Evolutionary conservation across 345 rosid genomes (phyloP), one percentile per base, ranked within the genome.

Genomic region (Excoecaria agallocha): DNA sequence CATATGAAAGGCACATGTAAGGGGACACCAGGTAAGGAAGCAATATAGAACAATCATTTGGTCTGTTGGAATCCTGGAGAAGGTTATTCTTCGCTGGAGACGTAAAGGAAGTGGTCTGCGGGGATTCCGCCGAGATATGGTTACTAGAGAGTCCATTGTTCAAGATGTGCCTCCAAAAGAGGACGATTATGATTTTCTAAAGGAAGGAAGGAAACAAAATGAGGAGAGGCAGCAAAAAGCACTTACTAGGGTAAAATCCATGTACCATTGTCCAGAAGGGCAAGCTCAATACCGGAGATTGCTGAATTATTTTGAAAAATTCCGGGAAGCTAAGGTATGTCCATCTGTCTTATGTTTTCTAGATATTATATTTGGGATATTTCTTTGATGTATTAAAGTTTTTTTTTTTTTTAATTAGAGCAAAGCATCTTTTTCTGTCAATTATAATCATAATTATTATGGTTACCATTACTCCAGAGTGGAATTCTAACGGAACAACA

Each of bases 1-100:
- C 11, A 74, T 82, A 49, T 76, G 73, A 74, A 55, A 91, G 97
- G 97, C 98, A 64, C 97, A 89, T 80, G 89, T 92, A 66, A 89
- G 96, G 79, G 98, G 98, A 37, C 96, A 90, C 80, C 98, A 92
- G 78, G 96, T 86, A 35, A 88, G 97, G 83, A 92, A 92, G 77
- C 89, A 88, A 67, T 89, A 88, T 73, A 82, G 80, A 76, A 75
- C 94, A 72, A 78, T 94, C 68, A 71, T 86, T 71, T 94, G 97
- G 98, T 94, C 96, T 0, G 97, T 94, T 15, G 96, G 97, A 66
- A 82, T 94, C 60, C 82, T 94, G 68, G 98, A 92, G 88, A 94
- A 94, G 89, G 85, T 94, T 73, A 89, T 94, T 74, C 71, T 94
- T 80, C 89, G 98, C 3, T 94, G 98, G 96, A 88, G 94, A 80